Evolutionary conservation across 2,329 filamentous ascomycete species (phyloP).

Genomic region (Sarocladium oryzae): DNA sequence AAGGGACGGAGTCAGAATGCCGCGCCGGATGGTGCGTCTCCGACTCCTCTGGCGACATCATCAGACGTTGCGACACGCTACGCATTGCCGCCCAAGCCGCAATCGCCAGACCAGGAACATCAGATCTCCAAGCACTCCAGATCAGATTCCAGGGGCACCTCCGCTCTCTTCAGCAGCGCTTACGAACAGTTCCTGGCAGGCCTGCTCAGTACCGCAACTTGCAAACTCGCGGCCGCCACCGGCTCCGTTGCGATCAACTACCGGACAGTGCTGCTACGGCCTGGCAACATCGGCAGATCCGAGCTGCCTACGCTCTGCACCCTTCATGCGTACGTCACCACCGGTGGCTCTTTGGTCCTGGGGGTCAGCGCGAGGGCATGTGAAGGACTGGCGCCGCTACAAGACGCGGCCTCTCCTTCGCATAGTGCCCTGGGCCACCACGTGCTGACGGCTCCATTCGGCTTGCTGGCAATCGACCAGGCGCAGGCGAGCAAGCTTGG

Average conservation of each 20-base stretch:
- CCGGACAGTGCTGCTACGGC: conserved; percentile 40
- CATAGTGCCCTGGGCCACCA: conserved; percentile 29
- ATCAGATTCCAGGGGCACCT: conserved; percentile 17
- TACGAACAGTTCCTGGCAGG: conserved; percentile 50
- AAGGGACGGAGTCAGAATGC: conserved; percentile 35
- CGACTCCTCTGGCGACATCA: conserved; percentile 35
- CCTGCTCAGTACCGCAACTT: conserved; percentile 43
- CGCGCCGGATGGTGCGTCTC: conserved; percentile 10
- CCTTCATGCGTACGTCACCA: conserved; percentile 49
- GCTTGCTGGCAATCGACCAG: conserved; percentile 29
- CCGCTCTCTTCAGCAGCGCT: conserved; percentile 28
- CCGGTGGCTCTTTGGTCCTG: conserved; percentile 46
- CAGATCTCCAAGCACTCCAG: conserved; percentile 16
- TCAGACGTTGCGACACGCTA: conserved; percentile 25
- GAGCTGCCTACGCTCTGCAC: conserved; percentile 34
- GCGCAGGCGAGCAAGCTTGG: conserved; percentile 13
- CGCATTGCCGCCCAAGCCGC: conserved; percentile 7
- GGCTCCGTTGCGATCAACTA: conserved; percentile 47
- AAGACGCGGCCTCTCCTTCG: conserved; percentile 22
- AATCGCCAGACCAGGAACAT: conserved; percentile 20
- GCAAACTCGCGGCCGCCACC: conserved; percentile 40
- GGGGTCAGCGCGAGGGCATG: conserved; percentile 41
- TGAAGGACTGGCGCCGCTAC: conserved; percentile 37
- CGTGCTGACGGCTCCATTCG: conserved; percentile 50
- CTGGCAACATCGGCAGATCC: neutral